Evolutionary conservation across 1,139 yeast species (phyloP), one percentile per base, ranked within the genome.

Genomic region (Hansenula lynferdii): DNA sequence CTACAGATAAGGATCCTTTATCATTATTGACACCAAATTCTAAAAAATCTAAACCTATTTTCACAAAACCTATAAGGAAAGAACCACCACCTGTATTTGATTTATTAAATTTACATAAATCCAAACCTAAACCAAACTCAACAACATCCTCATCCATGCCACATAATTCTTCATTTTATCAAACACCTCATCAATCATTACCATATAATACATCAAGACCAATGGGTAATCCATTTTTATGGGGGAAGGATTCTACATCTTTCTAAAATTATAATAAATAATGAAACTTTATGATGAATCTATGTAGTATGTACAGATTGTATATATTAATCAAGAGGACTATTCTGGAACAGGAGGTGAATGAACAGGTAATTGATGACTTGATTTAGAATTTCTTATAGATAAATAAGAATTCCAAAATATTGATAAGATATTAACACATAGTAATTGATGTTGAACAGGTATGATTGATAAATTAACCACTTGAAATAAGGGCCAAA

Each of bases 391-490:
- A 49, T 78, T 78, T 42, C 65, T 64, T 48, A 68, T 67, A 35
- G 94, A 83, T 50, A 89, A 59, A 55, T 74, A 87, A 16, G 92
- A 77, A 57, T 89, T 90, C 97, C 97, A 90, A 6, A 83, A 80
- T 24, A 89, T 76, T 38, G 94, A 78, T 19, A 85, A 71, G 3
- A 79, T 48, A 52, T 87, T 86, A 28, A 85, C 95, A 6, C 80
- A 69, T 35, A 85, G 52, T 40, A 89, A 62, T 28, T 95, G 71
- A 51, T 75, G 75, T 32, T 77, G 77, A 3, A 80, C 75, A 0
- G 96, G 96, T 5, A 85, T 73, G 12, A 83, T 52, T 34, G 75
- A 70, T 53, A 90, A 85, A 59, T 90, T 90, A 42, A 78, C 51
- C 36, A 75, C 45, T 60, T 89, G 97, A 52, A 89, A 80, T 0